These are phyloP conservation scores for Cryomyces antarcticus DNA, from an alignment of 495 filamentous ascomycete genomes.

Conservation along the genomic window DNA sequence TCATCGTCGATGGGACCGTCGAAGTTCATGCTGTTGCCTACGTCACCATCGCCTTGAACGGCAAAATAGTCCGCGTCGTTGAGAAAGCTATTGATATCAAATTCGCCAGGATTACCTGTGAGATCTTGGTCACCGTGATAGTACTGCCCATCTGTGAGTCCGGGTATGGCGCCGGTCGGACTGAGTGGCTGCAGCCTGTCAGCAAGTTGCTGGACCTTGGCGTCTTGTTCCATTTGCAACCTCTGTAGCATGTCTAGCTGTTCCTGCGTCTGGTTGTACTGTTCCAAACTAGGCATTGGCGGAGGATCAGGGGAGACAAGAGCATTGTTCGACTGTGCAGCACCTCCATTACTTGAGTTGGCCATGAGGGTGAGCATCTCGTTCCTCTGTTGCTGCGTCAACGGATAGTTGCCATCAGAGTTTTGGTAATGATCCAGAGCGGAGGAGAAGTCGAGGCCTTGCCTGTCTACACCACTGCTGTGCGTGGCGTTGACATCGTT, in stretches of 20 bases:
- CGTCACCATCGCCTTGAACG: not conserved
- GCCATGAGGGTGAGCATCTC: slow-evolving; percentile 68
- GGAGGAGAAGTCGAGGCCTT: slow-evolving; percentile 46
- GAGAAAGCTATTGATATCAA: slow-evolving; percentile 16
- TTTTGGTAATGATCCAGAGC: slow-evolving; percentile 53
- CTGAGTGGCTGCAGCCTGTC: slow-evolving; percentile 54
- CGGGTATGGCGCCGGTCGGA: slow-evolving; percentile 62
- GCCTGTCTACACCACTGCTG: slow-evolving; percentile 20
- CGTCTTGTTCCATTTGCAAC: slow-evolving; percentile 51
- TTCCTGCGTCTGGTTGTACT: slow-evolving; percentile 29
- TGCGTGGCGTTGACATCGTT: slow-evolving; percentile 32
- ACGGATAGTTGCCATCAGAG: slow-evolving; percentile 37
- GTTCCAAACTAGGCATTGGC: slow-evolving; percentile 38
- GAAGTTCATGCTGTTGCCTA: slow-evolving; percentile 1
- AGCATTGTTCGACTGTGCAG: slow-evolving; percentile 26
- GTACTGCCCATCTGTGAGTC: slow-evolving; percentile 31
- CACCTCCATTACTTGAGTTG: slow-evolving; percentile 19
- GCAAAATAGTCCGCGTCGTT: slow-evolving; percentile 12
- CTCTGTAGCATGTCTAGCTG: slow-evolving; percentile 56
- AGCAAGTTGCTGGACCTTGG: slow-evolving; percentile 48
- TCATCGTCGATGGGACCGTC: slow-evolving; percentile 3
- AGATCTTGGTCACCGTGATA: slow-evolving; percentile 22
- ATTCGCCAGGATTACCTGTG: slow-evolving; percentile 13
- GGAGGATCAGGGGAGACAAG: slow-evolving; percentile 40
- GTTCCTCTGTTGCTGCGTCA: slow-evolving; percentile 59